phyloP scores from a whole-genome alignment of 768 basidiomycete genomes.

The Saitozyma sp. region DNA sequence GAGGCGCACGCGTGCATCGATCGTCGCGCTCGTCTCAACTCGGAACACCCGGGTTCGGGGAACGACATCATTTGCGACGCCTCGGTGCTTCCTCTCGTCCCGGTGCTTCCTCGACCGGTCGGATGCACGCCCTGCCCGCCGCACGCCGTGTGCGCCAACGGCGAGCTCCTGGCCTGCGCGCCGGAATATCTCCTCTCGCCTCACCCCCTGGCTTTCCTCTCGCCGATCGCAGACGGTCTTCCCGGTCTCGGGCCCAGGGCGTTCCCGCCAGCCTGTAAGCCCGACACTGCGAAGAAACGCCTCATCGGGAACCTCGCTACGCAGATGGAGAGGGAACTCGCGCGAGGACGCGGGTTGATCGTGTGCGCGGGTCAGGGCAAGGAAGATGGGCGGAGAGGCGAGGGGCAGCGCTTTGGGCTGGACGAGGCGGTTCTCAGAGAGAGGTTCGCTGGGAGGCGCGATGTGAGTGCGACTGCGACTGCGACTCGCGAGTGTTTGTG shows the following conservation, averaged over 20 bases:
- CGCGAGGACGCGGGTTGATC: slow-evolving; percentile 45
- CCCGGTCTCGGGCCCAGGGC: slow-evolving; percentile 46
- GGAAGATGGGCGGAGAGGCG: slow-evolving; percentile 38
- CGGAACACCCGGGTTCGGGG: slow-evolving; percentile 17
- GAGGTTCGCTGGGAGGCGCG: slow-evolving; percentile 29
- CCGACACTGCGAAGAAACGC: slow-evolving; percentile 53
- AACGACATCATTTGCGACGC: slow-evolving; percentile 39
- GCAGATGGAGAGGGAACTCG: slow-evolving; percentile 40
- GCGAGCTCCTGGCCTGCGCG: slow-evolving; percentile 47
- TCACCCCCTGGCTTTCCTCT: slow-evolving; percentile 25
- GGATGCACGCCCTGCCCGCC: slow-evolving; percentile 53
- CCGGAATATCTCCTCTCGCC: slow-evolving; percentile 49
- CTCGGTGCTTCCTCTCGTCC: slow-evolving; percentile 44
- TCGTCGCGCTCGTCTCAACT: slow-evolving; percentile 21
- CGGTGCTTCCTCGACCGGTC: slow-evolving; percentile 40
- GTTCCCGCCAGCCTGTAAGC: slow-evolving; percentile 50
- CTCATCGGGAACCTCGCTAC: slow-evolving; percentile 49
- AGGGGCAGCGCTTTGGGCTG: slow-evolving; percentile 37
- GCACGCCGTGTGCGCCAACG: slow-evolving; percentile 51
- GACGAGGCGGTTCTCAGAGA: slow-evolving; percentile 28
- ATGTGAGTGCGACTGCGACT: slow-evolving; percentile 28
- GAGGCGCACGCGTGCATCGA: slow-evolving; percentile 33
- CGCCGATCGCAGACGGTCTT: slow-evolving; percentile 36
- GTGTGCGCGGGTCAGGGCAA: slow-evolving; percentile 49
- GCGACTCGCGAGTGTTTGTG: not conserved